A percentile compares a stretch with the other conserved stretches of the same genome.
Evolutionary conservation across 2,329 filamentous ascomycete genomes (phyloP).

Genomic region (Chaetomiaceae sp.): DNA sequence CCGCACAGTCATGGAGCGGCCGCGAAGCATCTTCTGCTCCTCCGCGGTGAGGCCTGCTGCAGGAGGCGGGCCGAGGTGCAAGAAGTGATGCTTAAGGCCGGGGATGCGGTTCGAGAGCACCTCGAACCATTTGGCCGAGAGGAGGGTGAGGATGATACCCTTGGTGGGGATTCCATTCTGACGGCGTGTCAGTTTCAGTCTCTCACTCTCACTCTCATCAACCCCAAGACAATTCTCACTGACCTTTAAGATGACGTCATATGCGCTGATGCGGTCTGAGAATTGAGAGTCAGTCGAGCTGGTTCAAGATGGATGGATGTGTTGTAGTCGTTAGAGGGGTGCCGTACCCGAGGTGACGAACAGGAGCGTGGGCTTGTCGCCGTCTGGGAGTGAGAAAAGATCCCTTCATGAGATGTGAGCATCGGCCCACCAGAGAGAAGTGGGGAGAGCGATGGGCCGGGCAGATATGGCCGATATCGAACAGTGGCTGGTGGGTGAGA

Average conservation of each 20-base stretch:
- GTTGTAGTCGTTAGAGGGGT: background rate
- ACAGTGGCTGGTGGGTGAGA: background rate
- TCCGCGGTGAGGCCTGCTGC: conserved; percentile 31
- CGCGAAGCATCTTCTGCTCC: conserved; percentile 51
- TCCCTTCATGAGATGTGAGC: conserved; percentile 5
- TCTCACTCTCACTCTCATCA: too few relatives aligned
- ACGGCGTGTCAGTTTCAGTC: too few relatives aligned
- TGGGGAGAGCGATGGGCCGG: background rate
- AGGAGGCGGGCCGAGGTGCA: conserved; percentile 41
- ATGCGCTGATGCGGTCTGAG: conserved; percentile 74
- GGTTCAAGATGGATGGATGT: background rate
- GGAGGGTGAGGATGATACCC: conserved; percentile 47
- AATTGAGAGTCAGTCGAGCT: background rate
- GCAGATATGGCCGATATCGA: background rate
- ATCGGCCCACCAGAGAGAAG: background rate
- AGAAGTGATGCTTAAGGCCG: conserved; percentile 48
- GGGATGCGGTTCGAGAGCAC: conserved; percentile 44
- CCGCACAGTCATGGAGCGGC: conserved; percentile 62
- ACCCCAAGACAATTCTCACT: too few relatives aligned
- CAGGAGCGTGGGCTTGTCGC: conserved; percentile 11
- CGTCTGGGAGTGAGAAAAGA: conserved; percentile 13
- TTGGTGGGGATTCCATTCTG: conserved; percentile 56
- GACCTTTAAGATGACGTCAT: conserved; percentile 65
- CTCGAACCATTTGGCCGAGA: conserved; percentile 51
- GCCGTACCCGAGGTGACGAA: conserved; percentile 16